Evolutionary conservation across 768 basidiomycete genomes (phyloP).

Genomic region (Asterophora lycoperdoides): DNA sequence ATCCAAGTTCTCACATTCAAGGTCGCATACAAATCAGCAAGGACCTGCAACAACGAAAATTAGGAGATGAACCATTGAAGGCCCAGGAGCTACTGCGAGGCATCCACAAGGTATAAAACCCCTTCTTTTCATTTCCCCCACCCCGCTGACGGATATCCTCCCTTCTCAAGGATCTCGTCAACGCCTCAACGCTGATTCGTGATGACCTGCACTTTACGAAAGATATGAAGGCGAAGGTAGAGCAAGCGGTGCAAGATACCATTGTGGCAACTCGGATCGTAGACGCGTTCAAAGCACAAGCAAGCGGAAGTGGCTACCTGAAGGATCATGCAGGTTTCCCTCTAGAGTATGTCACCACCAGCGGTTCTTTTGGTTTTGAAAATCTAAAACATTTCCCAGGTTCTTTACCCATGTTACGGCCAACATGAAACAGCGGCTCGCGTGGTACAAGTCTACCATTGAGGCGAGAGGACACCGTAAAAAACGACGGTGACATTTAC

Average conservation of each 20-base stretch:
- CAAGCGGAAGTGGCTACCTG: slow-evolving; percentile 58
- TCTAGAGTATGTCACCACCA: slow-evolving; percentile 51
- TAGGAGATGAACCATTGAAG: slow-evolving; percentile 71
- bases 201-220: slow-evolving; percentile 62
- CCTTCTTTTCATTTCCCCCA: not conserved
- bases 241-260: slow-evolving; percentile 76
- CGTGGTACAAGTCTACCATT: slow-evolving; percentile 78
- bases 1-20: slow-evolving; percentile 60
- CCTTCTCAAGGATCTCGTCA: slow-evolving; percentile 54
- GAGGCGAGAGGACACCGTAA: slow-evolving; percentile 44
- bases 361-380: not conserved
- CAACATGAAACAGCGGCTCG: slow-evolving; percentile 66
- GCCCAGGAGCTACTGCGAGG: slow-evolving; percentile 64
- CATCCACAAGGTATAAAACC: slow-evolving; percentile 54
- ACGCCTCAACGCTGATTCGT: slow-evolving; percentile 56
- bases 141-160: not conserved
- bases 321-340: slow-evolving; percentile 82
- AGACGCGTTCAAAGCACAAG: slow-evolving; percentile 72
- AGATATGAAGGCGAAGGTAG: slow-evolving; percentile 71
- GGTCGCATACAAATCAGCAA: slow-evolving; percentile 78
- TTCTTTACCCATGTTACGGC: slow-evolving; percentile 70
- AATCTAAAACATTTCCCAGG: slow-evolving; percentile 31
- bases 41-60: slow-evolving; percentile 69
- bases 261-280: slow-evolving; percentile 73
- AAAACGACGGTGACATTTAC: not conserved